Conservation (phyloP, 192 early-diverging fungal genomes). For the Nowakowskiella sp. region DNA sequence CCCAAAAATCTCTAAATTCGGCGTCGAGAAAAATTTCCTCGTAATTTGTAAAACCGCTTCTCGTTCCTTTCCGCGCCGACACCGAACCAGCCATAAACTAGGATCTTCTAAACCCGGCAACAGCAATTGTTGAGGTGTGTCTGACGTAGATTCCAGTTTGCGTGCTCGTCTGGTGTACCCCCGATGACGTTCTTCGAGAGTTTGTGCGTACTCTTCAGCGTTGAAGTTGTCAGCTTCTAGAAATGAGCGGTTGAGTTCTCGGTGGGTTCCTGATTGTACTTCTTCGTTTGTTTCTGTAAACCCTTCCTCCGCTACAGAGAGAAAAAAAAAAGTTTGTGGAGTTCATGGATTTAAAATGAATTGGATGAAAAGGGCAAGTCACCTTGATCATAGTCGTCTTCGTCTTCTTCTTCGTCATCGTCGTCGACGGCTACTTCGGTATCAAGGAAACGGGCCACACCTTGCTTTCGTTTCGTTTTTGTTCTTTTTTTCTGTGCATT, state of each 20-base stretch:
- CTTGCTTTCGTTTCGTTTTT: conserved; percentile 33
- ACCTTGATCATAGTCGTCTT: conserved; percentile 54
- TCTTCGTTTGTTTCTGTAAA: conserved; percentile 66
- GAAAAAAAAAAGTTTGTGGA: background rate
- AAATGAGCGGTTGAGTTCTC: conserved; percentile 60
- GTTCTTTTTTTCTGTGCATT: conserved; percentile 8
- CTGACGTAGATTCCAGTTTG: conserved; percentile 10
- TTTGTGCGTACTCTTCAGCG: conserved; percentile 74
- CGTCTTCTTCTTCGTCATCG: conserved; percentile 69
- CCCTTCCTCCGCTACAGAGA: conserved; percentile 45
- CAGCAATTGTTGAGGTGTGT: conserved; percentile 63
- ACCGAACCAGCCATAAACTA: conserved; percentile 82
- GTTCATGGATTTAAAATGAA: background rate
- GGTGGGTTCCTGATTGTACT: conserved; percentile 31
- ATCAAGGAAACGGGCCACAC: conserved; percentile 70
- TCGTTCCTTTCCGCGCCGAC: conserved; percentile 78
- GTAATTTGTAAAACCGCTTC: conserved; percentile 76
- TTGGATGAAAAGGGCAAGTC: conserved; percentile 19
- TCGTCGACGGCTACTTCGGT: conserved; percentile 66
- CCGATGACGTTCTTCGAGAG: conserved; percentile 65
- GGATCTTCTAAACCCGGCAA: conserved; percentile 82
- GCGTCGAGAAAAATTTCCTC: conserved; percentile 65
- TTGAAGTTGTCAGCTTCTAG: conserved; percentile 65
- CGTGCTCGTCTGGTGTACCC: conserved; percentile 41
- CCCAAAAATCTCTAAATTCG: conserved; percentile 65